A percentile compares a stretch with the other conserved stretches of the same genome.
These are phyloP conservation scores for Penicillium roqueforti DNA, from an alignment of 495 filamentous ascomycete genomes.

Conservation along the genomic window DNA sequence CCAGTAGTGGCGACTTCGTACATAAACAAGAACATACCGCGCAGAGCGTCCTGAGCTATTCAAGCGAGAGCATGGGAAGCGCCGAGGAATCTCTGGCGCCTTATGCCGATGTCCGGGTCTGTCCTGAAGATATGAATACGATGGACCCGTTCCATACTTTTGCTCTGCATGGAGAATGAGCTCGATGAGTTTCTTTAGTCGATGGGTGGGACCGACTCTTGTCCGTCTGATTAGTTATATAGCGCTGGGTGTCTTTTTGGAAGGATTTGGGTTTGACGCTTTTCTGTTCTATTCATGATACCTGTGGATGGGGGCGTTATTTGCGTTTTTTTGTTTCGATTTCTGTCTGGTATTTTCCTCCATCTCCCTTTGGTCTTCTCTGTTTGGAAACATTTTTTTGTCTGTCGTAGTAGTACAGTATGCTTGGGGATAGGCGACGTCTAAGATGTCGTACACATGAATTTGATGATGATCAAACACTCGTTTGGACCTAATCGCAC, in stretches of 20 bases:
- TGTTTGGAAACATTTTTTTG: background rate
- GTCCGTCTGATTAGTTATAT: slow-evolving; percentile 27
- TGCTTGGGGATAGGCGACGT: background rate
- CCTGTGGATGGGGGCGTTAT: slow-evolving; percentile 1
- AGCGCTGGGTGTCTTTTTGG: background rate
- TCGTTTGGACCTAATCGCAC: background rate
- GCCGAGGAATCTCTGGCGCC: slow-evolving; percentile 35
- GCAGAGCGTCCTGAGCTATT: slow-evolving; percentile 70
- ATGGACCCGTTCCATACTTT: slow-evolving; percentile 47
- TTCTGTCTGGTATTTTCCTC: background rate
- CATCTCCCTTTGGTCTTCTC: background rate
- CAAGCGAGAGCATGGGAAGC: slow-evolving; percentile 68
- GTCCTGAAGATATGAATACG: slow-evolving; percentile 27
- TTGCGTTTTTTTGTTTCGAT: slow-evolving; percentile 2
- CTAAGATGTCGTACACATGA: background rate
- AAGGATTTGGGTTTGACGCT: background rate
- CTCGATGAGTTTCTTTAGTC: slow-evolving; percentile 32
- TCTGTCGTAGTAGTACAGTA: background rate
- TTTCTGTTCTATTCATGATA: slow-evolving; percentile 10
- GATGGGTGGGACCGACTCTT: slow-evolving; percentile 40
- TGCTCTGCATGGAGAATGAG: slow-evolving; percentile 43
- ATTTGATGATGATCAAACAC: slow-evolving; percentile 1
- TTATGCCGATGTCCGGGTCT: slow-evolving; percentile 21
- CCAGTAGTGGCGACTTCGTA: slow-evolving; percentile 37
- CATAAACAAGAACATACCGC: slow-evolving; percentile 40